Percentiles rank a stretch among this genome's conserved stretches.
phyloP scores from a whole-genome alignment of 768 basidiomycete species.

The Mycena amicta region DNA sequence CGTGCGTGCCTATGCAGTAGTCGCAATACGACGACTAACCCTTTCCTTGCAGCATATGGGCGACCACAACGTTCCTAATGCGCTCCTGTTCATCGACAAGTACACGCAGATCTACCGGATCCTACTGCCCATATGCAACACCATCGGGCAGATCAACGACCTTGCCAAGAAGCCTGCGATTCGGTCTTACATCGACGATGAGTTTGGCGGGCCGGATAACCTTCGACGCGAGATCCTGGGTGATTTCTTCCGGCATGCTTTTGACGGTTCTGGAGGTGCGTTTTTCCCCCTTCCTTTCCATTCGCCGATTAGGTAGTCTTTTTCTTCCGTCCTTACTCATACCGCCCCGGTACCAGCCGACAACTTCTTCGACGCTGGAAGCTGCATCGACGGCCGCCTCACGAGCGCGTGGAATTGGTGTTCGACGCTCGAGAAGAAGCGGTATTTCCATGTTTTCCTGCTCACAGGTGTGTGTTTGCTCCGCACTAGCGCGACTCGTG shows the following conservation, averaged over 20 bases:
- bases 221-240: constrained; percentile 70
- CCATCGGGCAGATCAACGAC: constrained; percentile 70
- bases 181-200: constrained; percentile 75
- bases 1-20: constrained; percentile 9
- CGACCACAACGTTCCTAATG: constrained; percentile 83
- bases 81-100: constrained; percentile 89
- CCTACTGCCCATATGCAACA: constrained; percentile 83
- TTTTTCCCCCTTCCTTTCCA: neutral
- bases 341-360: too few relatives aligned
- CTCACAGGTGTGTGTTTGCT: constrained; percentile 58
- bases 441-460: constrained; percentile 79
- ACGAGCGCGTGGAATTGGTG: constrained; percentile 96
- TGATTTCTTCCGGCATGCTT: constrained; percentile 87
- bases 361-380: constrained; percentile 88
- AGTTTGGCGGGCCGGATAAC: constrained; percentile 78
- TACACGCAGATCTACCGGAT: constrained; percentile 93
- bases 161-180: constrained; percentile 70
- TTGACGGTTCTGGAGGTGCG: constrained; percentile 75
- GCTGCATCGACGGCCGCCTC: constrained; percentile 80
- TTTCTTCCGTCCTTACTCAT: too few relatives aligned
- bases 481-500: neutral
- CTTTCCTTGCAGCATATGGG: constrained; percentile 63
- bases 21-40: constrained; percentile 2
- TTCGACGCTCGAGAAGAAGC: constrained; percentile 81
- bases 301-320: neutral